A percentile compares a stretch with the other conserved stretches of the same genome.
Conservation (phyloP, 306 rosid species). For the Cucurbita ficifolia region DNA sequence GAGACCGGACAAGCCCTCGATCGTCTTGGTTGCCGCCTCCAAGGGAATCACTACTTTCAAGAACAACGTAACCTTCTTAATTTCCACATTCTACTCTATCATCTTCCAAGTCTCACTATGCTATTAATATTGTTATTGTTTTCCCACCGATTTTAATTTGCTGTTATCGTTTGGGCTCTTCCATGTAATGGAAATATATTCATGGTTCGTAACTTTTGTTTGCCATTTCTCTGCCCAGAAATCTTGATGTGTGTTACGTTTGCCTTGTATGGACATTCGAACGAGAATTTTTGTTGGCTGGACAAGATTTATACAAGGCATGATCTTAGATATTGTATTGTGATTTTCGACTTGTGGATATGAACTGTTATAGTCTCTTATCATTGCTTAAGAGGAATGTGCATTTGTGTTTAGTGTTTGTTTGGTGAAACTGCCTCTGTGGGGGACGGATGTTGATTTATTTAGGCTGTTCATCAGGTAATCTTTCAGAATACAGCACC, state of each 20-base stretch:
- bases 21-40: slow-evolving; percentile 86
- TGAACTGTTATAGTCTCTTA: neutral
- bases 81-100: too few species aligned
- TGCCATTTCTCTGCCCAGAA: neutral
- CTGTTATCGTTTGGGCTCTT: neutral
- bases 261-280: neutral
- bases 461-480: neutral
- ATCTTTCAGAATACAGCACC: neutral
- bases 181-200: neutral
- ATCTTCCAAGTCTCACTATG: neutral
- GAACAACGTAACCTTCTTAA: slow-evolving; percentile 45
- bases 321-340: neutral
- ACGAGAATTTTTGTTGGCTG: neutral
- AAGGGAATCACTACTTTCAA: slow-evolving; percentile 72
- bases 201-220: neutral
- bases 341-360: neutral
- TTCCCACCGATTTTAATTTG: neutral
- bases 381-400: neutral
- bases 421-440: neutral
- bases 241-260: neutral
- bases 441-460: neutral
- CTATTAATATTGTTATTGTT: neutral
- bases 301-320: neutral
- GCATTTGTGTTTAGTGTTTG: neutral
- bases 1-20: slow-evolving; percentile 93